phyloP scores from a whole-genome alignment of 2,329 filamentous ascomycete genomes.

The Cordyceps farinosa region DNA sequence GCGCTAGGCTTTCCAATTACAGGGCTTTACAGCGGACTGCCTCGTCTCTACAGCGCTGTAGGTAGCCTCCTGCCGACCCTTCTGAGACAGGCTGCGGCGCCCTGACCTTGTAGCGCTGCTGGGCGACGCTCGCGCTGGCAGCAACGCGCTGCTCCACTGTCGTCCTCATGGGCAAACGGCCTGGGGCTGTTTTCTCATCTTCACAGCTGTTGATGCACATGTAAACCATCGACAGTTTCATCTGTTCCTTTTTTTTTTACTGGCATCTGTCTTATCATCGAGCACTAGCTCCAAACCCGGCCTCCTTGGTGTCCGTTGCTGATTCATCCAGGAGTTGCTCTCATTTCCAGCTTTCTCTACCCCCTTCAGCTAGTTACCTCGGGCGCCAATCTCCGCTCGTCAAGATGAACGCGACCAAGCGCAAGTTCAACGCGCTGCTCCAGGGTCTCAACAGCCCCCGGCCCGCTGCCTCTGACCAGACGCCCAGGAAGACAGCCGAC shows the following conservation, averaged over 20 bases:
- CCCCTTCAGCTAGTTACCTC: not conserved
- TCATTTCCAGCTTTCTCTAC: not conserved
- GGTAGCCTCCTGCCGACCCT: not conserved
- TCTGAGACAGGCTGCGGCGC: not conserved
- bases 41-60: not conserved
- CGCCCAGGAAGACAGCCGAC: conserved; percentile 18
- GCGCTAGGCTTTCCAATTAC: not conserved
- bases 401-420: conserved; percentile 72
- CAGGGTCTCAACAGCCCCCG: conserved; percentile 56
- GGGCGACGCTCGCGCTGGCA: not conserved
- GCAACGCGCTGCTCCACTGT: conserved; percentile 2
- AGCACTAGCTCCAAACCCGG: not conserved
- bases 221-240: not conserved
- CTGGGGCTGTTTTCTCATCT: not conserved
- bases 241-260: not conserved
- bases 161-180: not conserved
- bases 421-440: conserved; percentile 75
- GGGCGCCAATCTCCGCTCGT: conserved; percentile 5
- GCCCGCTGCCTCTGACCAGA: conserved; percentile 24
- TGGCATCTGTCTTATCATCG: not conserved
- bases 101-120: not conserved
- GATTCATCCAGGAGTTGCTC: conserved; percentile 1
- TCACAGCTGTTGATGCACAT: not conserved
- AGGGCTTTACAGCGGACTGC: not conserved
- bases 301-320: not conserved